phyloP scores from a whole-genome alignment of 108 stramenopile genomes.

The Asterionellopsis glacialis region DNA sequence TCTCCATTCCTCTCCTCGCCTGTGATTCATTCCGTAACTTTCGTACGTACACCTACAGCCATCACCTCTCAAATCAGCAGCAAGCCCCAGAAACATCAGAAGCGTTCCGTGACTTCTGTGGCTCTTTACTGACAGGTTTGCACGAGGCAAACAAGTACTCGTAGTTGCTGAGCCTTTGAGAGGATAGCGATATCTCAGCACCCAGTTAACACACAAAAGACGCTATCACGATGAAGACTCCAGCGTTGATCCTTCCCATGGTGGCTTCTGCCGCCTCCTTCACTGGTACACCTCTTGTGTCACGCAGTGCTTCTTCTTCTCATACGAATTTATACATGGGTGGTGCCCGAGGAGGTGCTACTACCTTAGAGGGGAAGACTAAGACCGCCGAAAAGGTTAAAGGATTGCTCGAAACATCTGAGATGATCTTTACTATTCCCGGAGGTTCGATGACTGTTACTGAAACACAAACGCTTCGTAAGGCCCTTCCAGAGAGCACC shows the following conservation, averaged over 20 bases:
- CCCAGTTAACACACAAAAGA: not conserved
- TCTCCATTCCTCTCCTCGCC: too few relatives aligned
- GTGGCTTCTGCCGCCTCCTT: slow-evolving; percentile 38
- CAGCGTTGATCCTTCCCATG: slow-evolving; percentile 30
- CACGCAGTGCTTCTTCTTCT: slow-evolving; percentile 13
- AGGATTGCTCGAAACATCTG: slow-evolving; percentile 64
- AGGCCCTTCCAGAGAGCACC: slow-evolving; percentile 78
- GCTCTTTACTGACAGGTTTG: too few relatives aligned
- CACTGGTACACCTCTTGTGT: slow-evolving; percentile 11
- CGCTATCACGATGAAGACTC: slow-evolving; percentile 31
- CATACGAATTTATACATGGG: slow-evolving; percentile 57
- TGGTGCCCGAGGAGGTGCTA: slow-evolving; percentile 64
- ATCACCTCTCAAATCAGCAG: too few relatives aligned
- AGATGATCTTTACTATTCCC: slow-evolving; percentile 84
- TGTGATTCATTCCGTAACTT: too few relatives aligned
- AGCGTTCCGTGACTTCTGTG: too few relatives aligned
- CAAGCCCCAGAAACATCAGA: too few relatives aligned
- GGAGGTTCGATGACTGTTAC: slow-evolving; percentile 61
- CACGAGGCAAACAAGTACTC: too few relatives aligned
- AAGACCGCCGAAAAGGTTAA: slow-evolving; percentile 55
- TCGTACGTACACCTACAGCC: too few relatives aligned
- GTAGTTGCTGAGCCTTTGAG: too few relatives aligned
- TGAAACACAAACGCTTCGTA: slow-evolving; percentile 63
- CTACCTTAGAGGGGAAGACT: slow-evolving; percentile 76
- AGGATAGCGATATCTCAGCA: not conserved